A percentile compares a stretch with the other conserved stretches of the same genome.
phyloP scores from a whole-genome alignment of 2,329 filamentous ascomycete genomes.

The Fusarium sp. region DNA sequence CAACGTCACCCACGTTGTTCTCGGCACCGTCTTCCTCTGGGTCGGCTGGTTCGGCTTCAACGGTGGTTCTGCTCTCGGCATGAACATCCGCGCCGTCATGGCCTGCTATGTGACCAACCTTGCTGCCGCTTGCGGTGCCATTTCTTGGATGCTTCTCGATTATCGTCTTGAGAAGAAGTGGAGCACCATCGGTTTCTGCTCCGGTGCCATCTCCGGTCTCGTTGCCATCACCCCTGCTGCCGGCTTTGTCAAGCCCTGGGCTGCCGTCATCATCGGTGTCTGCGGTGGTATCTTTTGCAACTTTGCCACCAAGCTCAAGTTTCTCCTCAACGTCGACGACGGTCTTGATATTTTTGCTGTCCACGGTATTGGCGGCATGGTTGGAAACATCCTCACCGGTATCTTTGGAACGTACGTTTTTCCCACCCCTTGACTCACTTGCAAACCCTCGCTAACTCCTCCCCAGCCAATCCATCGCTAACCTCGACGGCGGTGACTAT shows the following conservation, averaged over 20 bases:
- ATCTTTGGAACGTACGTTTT: constrained; percentile 75
- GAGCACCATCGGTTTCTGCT: constrained; percentile 95
- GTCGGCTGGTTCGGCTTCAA: constrained; percentile 98
- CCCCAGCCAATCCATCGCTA: constrained; percentile 74
- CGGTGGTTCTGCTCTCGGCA: constrained; percentile 82
- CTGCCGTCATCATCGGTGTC: constrained; percentile 68
- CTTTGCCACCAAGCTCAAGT: constrained; percentile 87
- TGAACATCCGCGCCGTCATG: constrained; percentile 90
- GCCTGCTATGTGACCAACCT: constrained; percentile 90
- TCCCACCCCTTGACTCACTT: not conserved
- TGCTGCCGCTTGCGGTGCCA: constrained; percentile 82
- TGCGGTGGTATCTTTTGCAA: constrained; percentile 78
- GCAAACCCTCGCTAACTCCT: constrained; percentile 30
- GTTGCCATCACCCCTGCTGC: constrained; percentile 89
- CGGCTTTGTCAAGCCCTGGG: constrained; percentile 80
- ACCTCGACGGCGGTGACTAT: constrained; percentile 74
- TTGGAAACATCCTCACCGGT: constrained; percentile 82
- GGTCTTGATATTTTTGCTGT: constrained; percentile 92
- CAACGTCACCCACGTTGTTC: constrained; percentile 79
- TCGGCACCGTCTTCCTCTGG: constrained; percentile 85
- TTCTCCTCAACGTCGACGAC: constrained; percentile 81
- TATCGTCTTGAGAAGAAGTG: constrained; percentile 94
- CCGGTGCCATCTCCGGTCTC: constrained; percentile 86
- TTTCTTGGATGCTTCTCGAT: constrained; percentile 88
- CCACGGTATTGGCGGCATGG: constrained; percentile 86